A percentile compares a stretch with the other conserved stretches of the same genome.
Conservation (phyloP, 78 protist species). For the Corallochytrium limacisporum region DNA sequence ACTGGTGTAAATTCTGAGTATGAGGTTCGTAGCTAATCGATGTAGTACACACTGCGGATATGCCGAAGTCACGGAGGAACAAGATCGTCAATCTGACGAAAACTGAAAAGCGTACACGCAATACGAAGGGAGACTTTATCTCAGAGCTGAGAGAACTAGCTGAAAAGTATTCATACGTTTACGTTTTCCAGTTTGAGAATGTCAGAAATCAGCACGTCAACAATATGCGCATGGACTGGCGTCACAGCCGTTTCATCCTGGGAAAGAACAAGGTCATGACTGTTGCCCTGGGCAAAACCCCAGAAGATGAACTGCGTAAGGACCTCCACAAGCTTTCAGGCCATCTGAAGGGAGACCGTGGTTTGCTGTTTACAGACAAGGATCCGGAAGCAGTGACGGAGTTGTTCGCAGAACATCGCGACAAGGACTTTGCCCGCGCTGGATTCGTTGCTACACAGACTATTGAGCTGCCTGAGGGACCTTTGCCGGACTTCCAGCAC, state of each 20-base stretch:
- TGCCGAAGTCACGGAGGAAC: too few species aligned
- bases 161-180: slow-evolving; percentile 25
- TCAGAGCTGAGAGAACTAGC: slow-evolving; percentile 23
- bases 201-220: slow-evolving; percentile 57
- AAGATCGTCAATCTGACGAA: too few species aligned
- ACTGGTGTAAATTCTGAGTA: too few species aligned
- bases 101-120: too few species aligned
- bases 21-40: too few species aligned
- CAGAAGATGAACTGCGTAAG: slow-evolving; percentile 22
- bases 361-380: slow-evolving; percentile 66
- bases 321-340: slow-evolving; percentile 30
- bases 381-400: slow-evolving; percentile 14
- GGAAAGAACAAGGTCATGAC: slow-evolving; percentile 74
- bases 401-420: slow-evolving; percentile 21
- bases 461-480: slow-evolving; percentile 26
- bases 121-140: too few species aligned
- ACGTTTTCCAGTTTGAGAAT: slow-evolving; percentile 37
- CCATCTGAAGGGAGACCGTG: slow-evolving; percentile 47
- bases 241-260: slow-evolving; percentile 42
- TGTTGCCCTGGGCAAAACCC: slow-evolving; percentile 58
- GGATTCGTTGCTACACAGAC: slow-evolving; percentile 60
- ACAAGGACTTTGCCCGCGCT: slow-evolving; percentile 66
- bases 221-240: slow-evolving; percentile 28
- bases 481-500: slow-evolving; percentile 18
- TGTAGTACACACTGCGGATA: too few species aligned